Evolutionary conservation across 306 rosid genomes (phyloP).

Genomic region (Dryas drummondii): DNA sequence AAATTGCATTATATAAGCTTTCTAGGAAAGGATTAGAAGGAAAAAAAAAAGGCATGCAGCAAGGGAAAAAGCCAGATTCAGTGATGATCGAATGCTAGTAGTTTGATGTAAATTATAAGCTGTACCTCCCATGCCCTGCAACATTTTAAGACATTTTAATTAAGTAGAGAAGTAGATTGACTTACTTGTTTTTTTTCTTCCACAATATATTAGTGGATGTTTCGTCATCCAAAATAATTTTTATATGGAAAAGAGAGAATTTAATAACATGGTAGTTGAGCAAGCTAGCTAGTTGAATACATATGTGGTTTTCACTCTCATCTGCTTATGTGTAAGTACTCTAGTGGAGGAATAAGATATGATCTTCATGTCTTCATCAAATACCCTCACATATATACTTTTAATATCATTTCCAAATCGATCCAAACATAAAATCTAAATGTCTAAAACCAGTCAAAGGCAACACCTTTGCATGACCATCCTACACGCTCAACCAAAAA

Average conservation of each 20-base stretch:
- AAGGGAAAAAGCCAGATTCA: background rate
- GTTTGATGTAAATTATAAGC: background rate
- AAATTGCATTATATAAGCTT: conserved; percentile 11
- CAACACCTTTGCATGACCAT: background rate
- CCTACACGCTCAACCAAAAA: background rate
- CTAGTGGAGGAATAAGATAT: background rate
- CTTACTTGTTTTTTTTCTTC: background rate
- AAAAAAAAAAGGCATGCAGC: background rate
- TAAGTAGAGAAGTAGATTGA: background rate
- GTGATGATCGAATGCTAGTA: background rate
- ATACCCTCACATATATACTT: background rate
- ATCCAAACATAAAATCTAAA: background rate
- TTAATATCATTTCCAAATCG: too few species aligned
- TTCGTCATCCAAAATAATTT: too few species aligned
- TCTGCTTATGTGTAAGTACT: background rate
- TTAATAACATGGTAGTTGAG: too few species aligned
- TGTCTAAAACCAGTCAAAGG: background rate
- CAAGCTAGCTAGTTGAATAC: too few species aligned
- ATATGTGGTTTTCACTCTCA: background rate
- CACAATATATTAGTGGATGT: too few species aligned
- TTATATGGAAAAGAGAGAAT: too few species aligned
- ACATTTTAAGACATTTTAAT: background rate
- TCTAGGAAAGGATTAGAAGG: background rate
- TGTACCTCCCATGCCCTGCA: background rate
- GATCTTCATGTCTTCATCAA: conserved; percentile 1